These are phyloP conservation scores for Alternaria gansuensis DNA, from an alignment of 2,329 filamentous ascomycete species.

Conservation along the genomic window DNA sequence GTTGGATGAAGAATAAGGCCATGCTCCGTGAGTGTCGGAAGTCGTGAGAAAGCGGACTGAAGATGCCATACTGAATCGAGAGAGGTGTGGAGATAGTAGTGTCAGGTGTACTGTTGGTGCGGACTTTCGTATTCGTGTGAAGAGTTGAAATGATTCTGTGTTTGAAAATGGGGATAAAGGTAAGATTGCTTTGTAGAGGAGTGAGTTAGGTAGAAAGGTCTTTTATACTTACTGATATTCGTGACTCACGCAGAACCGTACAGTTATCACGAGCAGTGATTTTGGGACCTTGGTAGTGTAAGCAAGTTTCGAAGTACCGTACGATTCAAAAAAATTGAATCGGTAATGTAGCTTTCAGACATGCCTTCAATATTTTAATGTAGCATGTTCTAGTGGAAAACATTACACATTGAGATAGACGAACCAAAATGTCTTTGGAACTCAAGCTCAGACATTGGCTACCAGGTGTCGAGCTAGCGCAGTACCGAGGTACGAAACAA, in stretches of 20 bases:
- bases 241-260: neutral
- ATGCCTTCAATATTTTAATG: too few species aligned
- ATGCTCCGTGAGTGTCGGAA: conserved; percentile 50
- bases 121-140: neutral
- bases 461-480: too few species aligned
- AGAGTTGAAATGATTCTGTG: neutral
- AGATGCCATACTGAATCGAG: neutral
- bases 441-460: too few species aligned
- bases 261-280: neutral
- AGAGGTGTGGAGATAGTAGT: neutral
- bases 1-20: neutral
- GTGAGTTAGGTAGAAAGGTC: neutral
- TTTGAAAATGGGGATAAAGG: neutral
- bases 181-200: neutral
- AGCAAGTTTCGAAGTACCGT: too few species aligned
- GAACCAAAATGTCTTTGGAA: too few species aligned
- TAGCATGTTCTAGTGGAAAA: too few species aligned
- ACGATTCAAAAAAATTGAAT: too few species aligned
- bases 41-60: conserved; percentile 44
- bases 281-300: too few species aligned
- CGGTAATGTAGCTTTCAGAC: too few species aligned
- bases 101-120: neutral
- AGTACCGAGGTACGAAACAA: too few species aligned
- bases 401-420: too few species aligned
- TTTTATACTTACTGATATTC: neutral